Evolutionary conservation across 441 rosid genomes (phyloP), one percentile per base, ranked within the genome.

Genomic region (Aleurites moluccanus): DNA sequence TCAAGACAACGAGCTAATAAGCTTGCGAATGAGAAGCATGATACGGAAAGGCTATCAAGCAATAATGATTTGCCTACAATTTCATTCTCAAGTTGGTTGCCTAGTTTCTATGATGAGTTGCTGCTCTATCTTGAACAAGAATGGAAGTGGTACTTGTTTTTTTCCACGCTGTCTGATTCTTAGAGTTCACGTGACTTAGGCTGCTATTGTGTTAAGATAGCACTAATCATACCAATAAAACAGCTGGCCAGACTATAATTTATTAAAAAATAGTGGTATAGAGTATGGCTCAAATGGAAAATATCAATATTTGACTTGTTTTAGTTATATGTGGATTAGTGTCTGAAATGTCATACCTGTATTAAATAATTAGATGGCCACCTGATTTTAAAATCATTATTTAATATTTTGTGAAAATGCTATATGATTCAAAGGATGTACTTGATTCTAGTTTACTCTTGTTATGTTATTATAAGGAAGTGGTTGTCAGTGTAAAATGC

Each of bases 111-210:
- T 57, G 98, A 96, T 75, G 98, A 92, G 79, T 81, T 96, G 83
- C 88, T 92, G 60, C 98, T 96, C 70, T 96, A 87, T 89, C 94
- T 96, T 72, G 98, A 96, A 85, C 96, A 93, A 86, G 97, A 96
- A 82, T 93, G 97, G 99, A 93, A 96, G 79, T 96, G 99, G 98
- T 93, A 92, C n/a, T 64, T 69, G 52, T 77, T 74, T n/a, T 64
- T 66, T 4, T 30, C 20, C 62, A 14, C 44, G 16, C 47, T 42
- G 44, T 57, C 44, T 56, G 62, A 25, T 71, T 40, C 20, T 15
- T 35, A 57, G 21, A 30, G 25, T 30, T 77, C 64, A 40, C 20
- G 13, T 42, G 74, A 10, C 5, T 4, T 6, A 42, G 10, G 42
- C 62, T 69, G 63, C 25, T 53, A 10, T 25, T 44, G 13, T 13